Evolutionary conservation across 768 basidiomycete species (phyloP), one percentile per base, ranked within the genome.

Genomic region (Calocybe gangraenosa): DNA sequence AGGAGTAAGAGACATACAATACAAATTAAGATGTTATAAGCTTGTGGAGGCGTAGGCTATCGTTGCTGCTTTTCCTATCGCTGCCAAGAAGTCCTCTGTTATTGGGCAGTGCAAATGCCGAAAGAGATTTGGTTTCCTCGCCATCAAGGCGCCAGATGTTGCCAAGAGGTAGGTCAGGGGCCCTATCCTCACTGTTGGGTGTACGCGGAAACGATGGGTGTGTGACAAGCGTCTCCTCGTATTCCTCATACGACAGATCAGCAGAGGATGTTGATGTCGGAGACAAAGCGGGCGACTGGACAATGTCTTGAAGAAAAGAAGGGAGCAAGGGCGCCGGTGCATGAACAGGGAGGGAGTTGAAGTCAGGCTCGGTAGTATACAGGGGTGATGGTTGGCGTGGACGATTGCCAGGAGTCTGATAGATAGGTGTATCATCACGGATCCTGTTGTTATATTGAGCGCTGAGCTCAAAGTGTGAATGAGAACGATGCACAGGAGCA

Each of bases 141-240:
- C 82, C 81, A 47, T 85, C 85, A 32, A 89, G 56, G 41, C 71
- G 73, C 86, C 86, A 89, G 44, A 89, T 89, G 48, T 78, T 86
- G 7, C 64, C 65, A 19, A 74, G 56, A 36, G 69, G 58, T 15
- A 66, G 58, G 37, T 56, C 61, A 18, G 58, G 51, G 7, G 49
- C 46, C 28, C 64, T 58, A 42, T 68, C 59, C 32, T 62, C 63
- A 28, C 53, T 54, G 39, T 58, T 62, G 19, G 56, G 51, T 18
- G 58, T 54, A 14, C 61, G 59, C 1, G 64, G 62, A 32, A 62
- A 63, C 23, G 58, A 53, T n/a, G 53, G 35, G 42, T 53, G 53
- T 13, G 54, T 53, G 6, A 68, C 58, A 3, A 55, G 37, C 14
- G 62, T 44, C 13, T 74, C 73, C 15, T 77, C 70, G 37, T 69